phyloP scores from a whole-genome alignment of 163 green algal genomes.

The Chlamydomonas reinhardtii region DNA sequence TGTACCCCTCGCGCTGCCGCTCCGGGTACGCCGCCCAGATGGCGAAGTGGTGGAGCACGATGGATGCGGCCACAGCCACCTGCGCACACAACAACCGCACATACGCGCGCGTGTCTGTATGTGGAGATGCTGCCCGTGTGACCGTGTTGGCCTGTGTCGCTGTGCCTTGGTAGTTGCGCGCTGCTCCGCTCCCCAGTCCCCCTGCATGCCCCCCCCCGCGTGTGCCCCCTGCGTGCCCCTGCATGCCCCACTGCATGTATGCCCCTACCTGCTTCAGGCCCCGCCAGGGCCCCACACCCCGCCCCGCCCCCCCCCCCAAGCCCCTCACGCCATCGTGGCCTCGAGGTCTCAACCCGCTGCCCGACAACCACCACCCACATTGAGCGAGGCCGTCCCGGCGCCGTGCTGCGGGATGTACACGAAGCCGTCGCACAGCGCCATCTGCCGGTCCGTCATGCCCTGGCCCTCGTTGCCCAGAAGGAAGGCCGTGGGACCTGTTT shows the following conservation, averaged over 20 bases:
- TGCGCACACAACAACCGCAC: not conserved
- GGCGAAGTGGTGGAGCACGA: constrained; percentile 97
- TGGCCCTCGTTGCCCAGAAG: constrained; percentile 94
- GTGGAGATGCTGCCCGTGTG: no score
- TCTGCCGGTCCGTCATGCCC: constrained; percentile 86
- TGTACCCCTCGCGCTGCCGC: constrained; percentile 28
- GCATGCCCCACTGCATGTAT: no score
- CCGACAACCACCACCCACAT: constrained; percentile 62
- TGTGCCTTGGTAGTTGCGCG: no score
- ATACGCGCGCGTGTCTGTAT: no score
- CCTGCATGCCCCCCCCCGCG: no score
- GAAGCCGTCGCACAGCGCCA: constrained; percentile 91
- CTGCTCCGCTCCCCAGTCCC: no score
- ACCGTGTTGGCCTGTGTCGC: no score
- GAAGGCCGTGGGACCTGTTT: constrained; percentile 82
- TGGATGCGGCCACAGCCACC: constrained; percentile 91
- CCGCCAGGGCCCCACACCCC: no score
- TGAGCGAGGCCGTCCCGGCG: constrained; percentile 93
- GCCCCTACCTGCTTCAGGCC: no score
- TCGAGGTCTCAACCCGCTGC: not conserved
- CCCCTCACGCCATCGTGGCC: no score
- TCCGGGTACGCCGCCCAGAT: constrained; percentile 73
- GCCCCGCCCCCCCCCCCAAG: no score
- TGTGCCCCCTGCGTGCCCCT: no score
- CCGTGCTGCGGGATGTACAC: constrained; percentile 97